Conservation (phyloP, 768 basidiomycete genomes). For the Lactifluus volemus region DNA sequence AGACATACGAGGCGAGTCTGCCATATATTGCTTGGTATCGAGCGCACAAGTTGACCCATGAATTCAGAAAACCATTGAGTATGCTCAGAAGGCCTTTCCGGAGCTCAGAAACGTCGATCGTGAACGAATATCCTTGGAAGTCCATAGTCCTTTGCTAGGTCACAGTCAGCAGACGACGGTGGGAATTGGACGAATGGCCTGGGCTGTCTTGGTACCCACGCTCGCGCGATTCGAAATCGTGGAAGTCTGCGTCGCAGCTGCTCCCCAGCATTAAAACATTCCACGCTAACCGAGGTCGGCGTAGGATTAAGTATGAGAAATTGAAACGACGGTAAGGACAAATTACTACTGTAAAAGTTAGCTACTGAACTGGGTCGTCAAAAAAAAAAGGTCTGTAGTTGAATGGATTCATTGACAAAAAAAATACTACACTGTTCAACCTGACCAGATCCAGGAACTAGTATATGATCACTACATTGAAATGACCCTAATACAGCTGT, state of each 20-base stretch:
- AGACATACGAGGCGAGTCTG: slow-evolving; percentile 19
- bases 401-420: too few species aligned
- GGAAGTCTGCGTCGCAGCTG: slow-evolving; percentile 18
- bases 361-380: too few species aligned
- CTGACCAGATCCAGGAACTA: too few species aligned
- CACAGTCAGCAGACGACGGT: slow-evolving; percentile 13
- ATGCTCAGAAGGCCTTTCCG: slow-evolving; percentile 18
- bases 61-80: slow-evolving; percentile 21
- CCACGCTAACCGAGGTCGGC: too few species aligned
- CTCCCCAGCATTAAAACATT: neutral
- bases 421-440: too few species aligned
- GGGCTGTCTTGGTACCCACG: slow-evolving; percentile 18
- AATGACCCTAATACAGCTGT: too few species aligned
- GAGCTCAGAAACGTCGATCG: slow-evolving; percentile 19
- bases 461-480: too few species aligned
- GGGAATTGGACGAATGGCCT: slow-evolving; percentile 23
- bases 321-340: too few species aligned
- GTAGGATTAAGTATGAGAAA: too few species aligned
- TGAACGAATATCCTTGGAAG: slow-evolving; percentile 19
- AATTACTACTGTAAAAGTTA: too few species aligned
- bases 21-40: too few species aligned
- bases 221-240: slow-evolving; percentile 25
- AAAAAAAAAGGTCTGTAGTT: too few species aligned
- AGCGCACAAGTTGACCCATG: neutral
- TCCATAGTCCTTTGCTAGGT: slow-evolving; percentile 14